Base-by-base conservation (phyloP, 345 rosid genomes). In the Eucalyptus sp. region DNA sequence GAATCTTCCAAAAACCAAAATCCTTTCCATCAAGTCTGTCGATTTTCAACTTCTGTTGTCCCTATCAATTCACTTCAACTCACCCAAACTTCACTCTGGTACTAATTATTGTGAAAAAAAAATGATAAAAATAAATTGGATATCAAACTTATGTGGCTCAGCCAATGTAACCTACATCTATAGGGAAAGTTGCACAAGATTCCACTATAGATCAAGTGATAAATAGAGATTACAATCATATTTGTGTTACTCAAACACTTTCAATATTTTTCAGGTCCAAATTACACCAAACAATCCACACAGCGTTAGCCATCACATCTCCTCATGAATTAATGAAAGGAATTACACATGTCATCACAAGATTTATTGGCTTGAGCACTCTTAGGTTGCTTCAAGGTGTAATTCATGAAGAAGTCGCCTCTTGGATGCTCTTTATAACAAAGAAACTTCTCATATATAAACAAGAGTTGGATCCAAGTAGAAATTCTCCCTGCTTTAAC, bases 181-280 rank as follows among this genome's bases (percentile, higher is more conserved):
- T 5, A 10, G 22, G 44, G 25, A 33, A 20, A 71, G 44, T 1
- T 18, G 7, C 13, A 5, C 13, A 33, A 5, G 24, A 71, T 71
- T 17, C 11, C 44, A 33, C 0, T 66, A 31, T 66, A 66, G 33
- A 66, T 31, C 41, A 68, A 33, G 12, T 8, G 12, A 68, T 71
- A 71, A 33, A 33, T 10, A 9, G 44, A 33, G 44, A 33, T 16
- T 68, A 17, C 12, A 16, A 68, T 10, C 5, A 68, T 37, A 71
- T 18, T 71, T 10, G 13, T 3, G 2, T 71, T 71, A 68, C 25
- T 33, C 24, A 33, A 71, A 71, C 13, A 71, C 81, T 71, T 22
- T 18, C 4, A 18, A 14, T 56, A 22, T 31, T 66, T 66, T 31
- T 16, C 0, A 2, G 11, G 10, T n/a, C 17, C 1, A 2, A 66